Evolutionary conservation across 371 early-diverging fungal genomes (phyloP), one percentile per base, ranked within the genome.

Genomic region (Apophysomyces elegans): DNA sequence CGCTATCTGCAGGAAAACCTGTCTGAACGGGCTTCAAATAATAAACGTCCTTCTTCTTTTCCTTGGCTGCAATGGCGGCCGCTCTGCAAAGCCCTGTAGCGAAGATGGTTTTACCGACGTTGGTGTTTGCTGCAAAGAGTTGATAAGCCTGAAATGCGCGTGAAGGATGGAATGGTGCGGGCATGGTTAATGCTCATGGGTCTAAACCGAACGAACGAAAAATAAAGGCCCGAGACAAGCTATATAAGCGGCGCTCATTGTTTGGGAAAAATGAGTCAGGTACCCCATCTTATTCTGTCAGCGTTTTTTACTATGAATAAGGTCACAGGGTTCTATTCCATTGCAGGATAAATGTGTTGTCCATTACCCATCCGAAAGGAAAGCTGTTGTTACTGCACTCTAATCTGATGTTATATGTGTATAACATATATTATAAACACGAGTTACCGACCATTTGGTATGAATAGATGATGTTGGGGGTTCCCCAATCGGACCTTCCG

Each of bases 21-120:
- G 95, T 94, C 71, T 94, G 95, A 1, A 93, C 88, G 2, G 95
- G 95, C 61, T 94, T 94, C 43, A 93, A 45, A 66, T 92, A 93
- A 58, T 82, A 84, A 0, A 88, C 88, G 56, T 84, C 77, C 4
- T 74, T 75, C 21, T 77, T 70, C 16, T 67, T 72, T 58, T 80
- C 68, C 26, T 81, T 74, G 0, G 81, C 85, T 4, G 75, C 72
- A 11, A 80, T 62, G 9, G 84, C 82, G 7, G 88, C 87, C 6
- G 86, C 85, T 41, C 87, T 75, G 46, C 84, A 83, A 32, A 89
- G 77, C 36, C 90, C 91, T 1, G 93, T 83, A 8, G 91, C 88
- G 61, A 90, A 77, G 36, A 94, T 79, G 1, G 95, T 94, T 80
- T 94, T 94, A 41, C 95, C 95, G 39, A 93, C 89, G 72, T 92